Evolutionary conservation across 2,329 filamentous ascomycete genomes (phyloP), one percentile per base, ranked within the genome.

Genomic region (Tolypocladium ophioglossoides): DNA sequence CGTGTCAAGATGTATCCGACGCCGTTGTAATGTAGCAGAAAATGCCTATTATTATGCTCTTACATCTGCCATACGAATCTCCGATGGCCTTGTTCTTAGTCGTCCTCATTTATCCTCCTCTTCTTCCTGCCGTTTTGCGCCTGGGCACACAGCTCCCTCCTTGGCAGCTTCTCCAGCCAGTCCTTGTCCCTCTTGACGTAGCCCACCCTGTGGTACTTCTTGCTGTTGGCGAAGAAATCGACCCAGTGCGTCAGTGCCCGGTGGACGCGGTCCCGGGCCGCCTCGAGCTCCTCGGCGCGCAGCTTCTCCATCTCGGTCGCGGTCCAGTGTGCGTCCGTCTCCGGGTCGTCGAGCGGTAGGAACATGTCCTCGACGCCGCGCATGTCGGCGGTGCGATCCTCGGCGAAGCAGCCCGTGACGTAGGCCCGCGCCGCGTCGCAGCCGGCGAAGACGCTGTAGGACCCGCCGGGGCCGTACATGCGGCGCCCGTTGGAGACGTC

Each of bases 371-470:
- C 94, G 5, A 89, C 86, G 48, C 94, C 94, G 57, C 88, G 82
- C 68, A 96, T 74, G 72, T 99, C 94, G 4, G 87, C 79, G 2
- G 85, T 94, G 35, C 85, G 76, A 75, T 99, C 94, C 59, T 90
- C 86, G 40, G 82, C 75, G 73, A 99, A 99, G 70, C 94, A 99
- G 20, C 89, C 90, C 2, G 94, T 97, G 11, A 99, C 84, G 70
- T 91, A 99, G 22, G 86, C 90, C 50, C 94, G 86, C 16, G 87
- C 84, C 37, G 92, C 91, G 71, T 99, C 94, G 58, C 79, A 79
- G 57, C 92, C 94, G 0, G 91, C 83, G 70, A 99, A 96, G 72
- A 87, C 85, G 64, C 85, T 79, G 76, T 99, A 99, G 39, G 83
- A 84, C 5, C 91, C 94, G 32, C 90, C 91, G 0, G 91, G 86